Percentiles rank a stretch among this genome's conserved stretches.
These are phyloP conservation scores for Yarrowia alimentaria DNA, from an alignment of 805 yeast species.

Conservation along the genomic window DNA sequence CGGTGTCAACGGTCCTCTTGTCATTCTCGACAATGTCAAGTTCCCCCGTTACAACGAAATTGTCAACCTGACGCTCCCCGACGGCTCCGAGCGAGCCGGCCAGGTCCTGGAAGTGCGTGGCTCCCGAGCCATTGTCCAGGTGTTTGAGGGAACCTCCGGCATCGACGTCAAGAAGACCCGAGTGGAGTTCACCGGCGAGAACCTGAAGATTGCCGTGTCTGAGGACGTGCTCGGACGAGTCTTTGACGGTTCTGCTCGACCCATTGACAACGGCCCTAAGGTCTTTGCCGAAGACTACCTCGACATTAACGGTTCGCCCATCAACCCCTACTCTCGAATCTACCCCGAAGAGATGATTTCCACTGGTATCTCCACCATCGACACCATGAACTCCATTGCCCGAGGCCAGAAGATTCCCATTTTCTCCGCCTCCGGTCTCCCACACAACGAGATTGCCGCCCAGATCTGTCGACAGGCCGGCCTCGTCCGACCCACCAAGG, in stretches of 20 bases:
- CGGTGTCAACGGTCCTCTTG: conserved; percentile 98
- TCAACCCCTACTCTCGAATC: conserved; percentile 96
- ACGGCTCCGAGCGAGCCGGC: conserved; percentile 92
- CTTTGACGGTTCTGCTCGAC: conserved; percentile 98
- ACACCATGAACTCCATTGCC: conserved; percentile 99
- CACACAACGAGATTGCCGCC: conserved; percentile 99
- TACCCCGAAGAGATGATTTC: conserved; percentile 99
- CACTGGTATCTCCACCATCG: conserved; percentile 97
- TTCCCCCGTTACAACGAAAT: conserved; percentile 93
- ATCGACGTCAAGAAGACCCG: conserved; percentile 97
- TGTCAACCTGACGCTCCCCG: conserved; percentile 94
- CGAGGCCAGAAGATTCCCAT: conserved; percentile 99
- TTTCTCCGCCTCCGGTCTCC: conserved; percentile 98
- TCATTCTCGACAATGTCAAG: conserved; percentile 80
- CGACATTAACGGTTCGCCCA: conserved; percentile 98
- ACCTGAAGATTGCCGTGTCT: conserved; percentile 87
- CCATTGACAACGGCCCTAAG: conserved; percentile 97
- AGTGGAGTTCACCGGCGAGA: conserved; percentile 96
- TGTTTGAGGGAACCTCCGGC: conserved; percentile 98
- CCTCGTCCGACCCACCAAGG: conserved; percentile 98
- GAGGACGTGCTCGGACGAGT: conserved; percentile 98
- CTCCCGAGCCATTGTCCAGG: conserved; percentile 95
- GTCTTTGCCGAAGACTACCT: conserved; percentile 97
- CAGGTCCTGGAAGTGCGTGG: conserved; percentile 98
- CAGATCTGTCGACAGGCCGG: conserved; percentile 99